Conservation (phyloP, 768 basidiomycete species). For the Rhodotorula diobovata region DNA sequence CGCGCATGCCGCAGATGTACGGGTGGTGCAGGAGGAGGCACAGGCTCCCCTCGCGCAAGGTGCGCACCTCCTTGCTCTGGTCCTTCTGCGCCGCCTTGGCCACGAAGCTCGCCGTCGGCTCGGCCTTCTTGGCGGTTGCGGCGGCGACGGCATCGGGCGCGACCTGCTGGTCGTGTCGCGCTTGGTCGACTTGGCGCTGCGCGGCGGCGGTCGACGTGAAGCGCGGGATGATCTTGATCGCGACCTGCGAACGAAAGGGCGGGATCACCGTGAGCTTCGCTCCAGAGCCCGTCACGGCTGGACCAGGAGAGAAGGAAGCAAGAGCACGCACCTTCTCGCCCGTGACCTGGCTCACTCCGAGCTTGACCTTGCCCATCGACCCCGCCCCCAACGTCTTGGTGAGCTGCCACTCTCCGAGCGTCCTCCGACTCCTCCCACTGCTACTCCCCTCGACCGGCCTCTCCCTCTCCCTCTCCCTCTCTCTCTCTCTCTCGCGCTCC, state of each 20-base stretch:
- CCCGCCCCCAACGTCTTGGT: conserved; percentile 96
- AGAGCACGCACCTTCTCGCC: conserved; percentile 77
- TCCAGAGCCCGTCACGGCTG: not conserved
- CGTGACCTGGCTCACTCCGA: conserved; percentile 79
- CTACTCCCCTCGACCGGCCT: not conserved
- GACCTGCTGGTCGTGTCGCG: not conserved
- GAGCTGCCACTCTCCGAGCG: conserved; percentile 87
- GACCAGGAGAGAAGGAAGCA: not conserved
- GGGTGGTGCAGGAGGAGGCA: conserved; percentile 96
- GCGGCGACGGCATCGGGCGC: not conserved
- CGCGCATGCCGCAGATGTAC: conserved; percentile 98
- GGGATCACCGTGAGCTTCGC: conserved; percentile 6
- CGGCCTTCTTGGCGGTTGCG: conserved; percentile 14
- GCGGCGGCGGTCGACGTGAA: conserved; percentile 61
- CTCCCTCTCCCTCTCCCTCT: too few relatives aligned
- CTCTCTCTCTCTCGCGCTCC: too few relatives aligned
- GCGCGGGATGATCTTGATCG: conserved; percentile 97
- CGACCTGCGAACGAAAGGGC: conserved; percentile 58
- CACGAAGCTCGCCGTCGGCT: conserved; percentile 56
- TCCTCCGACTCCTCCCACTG: conserved; percentile 33
- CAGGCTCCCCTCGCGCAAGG: conserved; percentile 88
- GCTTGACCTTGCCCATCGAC: conserved; percentile 98
- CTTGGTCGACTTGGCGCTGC: conserved; percentile 40
- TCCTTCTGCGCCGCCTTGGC: conserved; percentile 80
- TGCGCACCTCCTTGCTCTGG: conserved; percentile 91